Evolutionary conservation across 2,329 filamentous ascomycete species (phyloP).

Genomic region (Mariannaea sp.): DNA sequence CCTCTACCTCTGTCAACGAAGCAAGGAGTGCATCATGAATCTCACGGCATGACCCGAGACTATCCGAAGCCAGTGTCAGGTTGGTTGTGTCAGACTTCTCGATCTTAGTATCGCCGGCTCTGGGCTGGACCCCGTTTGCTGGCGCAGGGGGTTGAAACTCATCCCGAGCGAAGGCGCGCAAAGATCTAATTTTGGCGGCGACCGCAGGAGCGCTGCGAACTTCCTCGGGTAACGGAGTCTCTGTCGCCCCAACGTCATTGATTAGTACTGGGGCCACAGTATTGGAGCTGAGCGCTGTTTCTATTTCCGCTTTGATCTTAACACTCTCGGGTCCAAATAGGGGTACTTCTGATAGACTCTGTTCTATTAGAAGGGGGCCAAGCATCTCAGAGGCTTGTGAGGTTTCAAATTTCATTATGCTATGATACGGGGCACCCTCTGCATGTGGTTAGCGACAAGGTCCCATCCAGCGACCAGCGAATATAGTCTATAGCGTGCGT

Average conservation of each 20-base stretch:
- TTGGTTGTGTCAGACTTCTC: slow-evolving; percentile 43
- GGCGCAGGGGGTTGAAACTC: slow-evolving; percentile 32
- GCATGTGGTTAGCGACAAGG: slow-evolving; percentile 22
- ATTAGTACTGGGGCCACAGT: slow-evolving; percentile 42
- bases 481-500: slow-evolving; percentile 28
- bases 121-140: slow-evolving; percentile 33
- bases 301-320: slow-evolving; percentile 49
- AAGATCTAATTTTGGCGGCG: slow-evolving; percentile 54
- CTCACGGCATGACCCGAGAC: slow-evolving; percentile 56
- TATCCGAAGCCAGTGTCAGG: slow-evolving; percentile 46
- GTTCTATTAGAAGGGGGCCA: slow-evolving; percentile 58
- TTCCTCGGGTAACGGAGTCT: slow-evolving; percentile 45
- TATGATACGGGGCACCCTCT: slow-evolving; percentile 59
- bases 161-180: slow-evolving; percentile 48
- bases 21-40: slow-evolving; percentile 61
- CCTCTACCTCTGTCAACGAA: slow-evolving; percentile 50
- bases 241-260: slow-evolving; percentile 45
- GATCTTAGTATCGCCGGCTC: slow-evolving; percentile 33
- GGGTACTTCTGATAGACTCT: slow-evolving; percentile 57
- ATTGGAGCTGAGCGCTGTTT: slow-evolving; percentile 46
- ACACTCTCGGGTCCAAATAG: slow-evolving; percentile 61
- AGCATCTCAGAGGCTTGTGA: slow-evolving; percentile 57
- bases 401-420: slow-evolving; percentile 63
- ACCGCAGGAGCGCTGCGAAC: slow-evolving; percentile 50
- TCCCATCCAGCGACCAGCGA: background rate